Evolutionary conservation across 179 eudicot species (phyloP), one percentile per base, ranked within the genome.

Genomic region (Nepenthes alata): DNA sequence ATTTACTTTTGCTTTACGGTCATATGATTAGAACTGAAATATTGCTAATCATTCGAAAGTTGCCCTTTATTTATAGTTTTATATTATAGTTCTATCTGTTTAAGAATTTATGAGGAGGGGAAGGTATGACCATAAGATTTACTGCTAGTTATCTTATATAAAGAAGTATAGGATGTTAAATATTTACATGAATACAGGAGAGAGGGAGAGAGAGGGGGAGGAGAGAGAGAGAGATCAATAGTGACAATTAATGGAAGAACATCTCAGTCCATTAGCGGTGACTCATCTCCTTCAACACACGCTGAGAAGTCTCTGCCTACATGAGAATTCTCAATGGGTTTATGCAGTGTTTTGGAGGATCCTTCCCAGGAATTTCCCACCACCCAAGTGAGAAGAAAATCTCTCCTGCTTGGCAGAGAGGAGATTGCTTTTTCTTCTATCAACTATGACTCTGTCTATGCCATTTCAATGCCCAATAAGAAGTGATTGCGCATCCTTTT

Each of bases 271-370:
- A 60, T 75, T 84, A 60, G 83, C 91, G 60, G 78, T 86, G 3
- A 86, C 95, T 79, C 98, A 91, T 88, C 80, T 69, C 53, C 70
- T 75, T 38, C 72, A 68, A 68, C 76, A 78, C 74, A 78, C 82
- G 39, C 68, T 78, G 11, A 78, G 82, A 69, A 78, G 82, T 39
- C 62, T 78, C 47, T 78, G 82, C 65, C 57, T 53, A 58, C 74
- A 78, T 65, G 72, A 69, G 34, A 66, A 75, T 38, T 75, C 79
- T 54, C 79, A 75, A 63, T 78, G 82, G 82, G 70, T 78, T 54
- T 78, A 78, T 72, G 82, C 82, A 57, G 79, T 78, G 44, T 74
- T 64, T 62, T 76, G 67, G 79, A 66, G 74, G 70, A 66, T 79
- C 57, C 85, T 71, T 35, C 80, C 72, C 55, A 54, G 82, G 57